Conservation (phyloP, 371 early-diverging fungal species). For the Entomophthora muscae region DNA sequence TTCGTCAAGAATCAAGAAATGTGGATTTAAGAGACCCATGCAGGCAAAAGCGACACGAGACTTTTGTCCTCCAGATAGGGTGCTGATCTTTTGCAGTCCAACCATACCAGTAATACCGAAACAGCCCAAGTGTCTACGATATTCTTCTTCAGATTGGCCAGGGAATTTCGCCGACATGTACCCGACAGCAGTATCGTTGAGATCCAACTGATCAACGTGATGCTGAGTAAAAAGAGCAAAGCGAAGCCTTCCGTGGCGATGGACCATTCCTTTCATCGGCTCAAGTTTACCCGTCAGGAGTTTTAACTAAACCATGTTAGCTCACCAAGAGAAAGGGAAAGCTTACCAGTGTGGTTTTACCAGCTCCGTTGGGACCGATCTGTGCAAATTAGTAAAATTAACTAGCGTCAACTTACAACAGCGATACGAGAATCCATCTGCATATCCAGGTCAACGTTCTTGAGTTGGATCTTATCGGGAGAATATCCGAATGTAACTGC, state of each 20-base stretch:
- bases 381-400: not conserved
- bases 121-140: conserved; percentile 77
- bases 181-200: conserved; percentile 65
- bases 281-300: conserved; percentile 68
- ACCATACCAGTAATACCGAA: conserved; percentile 95
- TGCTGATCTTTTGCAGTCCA: conserved; percentile 81
- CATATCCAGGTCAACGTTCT: conserved; percentile 73
- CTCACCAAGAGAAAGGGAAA: conserved; percentile 21
- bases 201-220: conserved; percentile 88
- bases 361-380: conserved; percentile 59
- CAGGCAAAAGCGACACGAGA: conserved; percentile 91
- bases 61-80: conserved; percentile 97
- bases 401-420: conserved; percentile 19
- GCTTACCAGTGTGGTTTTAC: conserved; percentile 32
- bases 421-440: conserved; percentile 94
- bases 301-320: conserved; percentile 41
- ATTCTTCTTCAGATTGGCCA: conserved; percentile 86
- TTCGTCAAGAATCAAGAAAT: conserved; percentile 93
- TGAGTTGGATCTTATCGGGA: conserved; percentile 45
- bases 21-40: conserved; percentile 79
- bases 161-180: conserved; percentile 76
- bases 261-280: conserved; percentile 57
- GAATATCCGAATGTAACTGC: conserved; percentile 81
- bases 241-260: conserved; percentile 84
- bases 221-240: conserved; percentile 96